Evolutionary conservation across 805 yeast species (phyloP).

Genomic region (Brettanomyces bruxellensis): DNA sequence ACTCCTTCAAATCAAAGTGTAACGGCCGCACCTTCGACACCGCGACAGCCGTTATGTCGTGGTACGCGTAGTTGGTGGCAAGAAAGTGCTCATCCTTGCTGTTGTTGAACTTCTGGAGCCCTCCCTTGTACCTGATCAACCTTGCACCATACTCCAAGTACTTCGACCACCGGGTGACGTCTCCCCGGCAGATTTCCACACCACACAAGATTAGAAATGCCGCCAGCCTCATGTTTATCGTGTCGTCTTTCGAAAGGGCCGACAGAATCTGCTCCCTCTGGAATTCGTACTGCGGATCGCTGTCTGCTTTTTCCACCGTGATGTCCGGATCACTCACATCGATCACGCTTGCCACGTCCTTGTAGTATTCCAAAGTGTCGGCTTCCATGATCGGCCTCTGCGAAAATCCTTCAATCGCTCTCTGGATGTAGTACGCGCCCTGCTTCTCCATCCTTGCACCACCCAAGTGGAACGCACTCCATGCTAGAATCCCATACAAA

Average conservation of each 20-base stretch:
- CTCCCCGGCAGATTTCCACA: conserved; percentile 81
- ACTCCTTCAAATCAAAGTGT: conserved; percentile 54
- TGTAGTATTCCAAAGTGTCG: conserved; percentile 18
- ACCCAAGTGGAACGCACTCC: conserved; percentile 48
- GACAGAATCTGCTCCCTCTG: conserved; percentile 2
- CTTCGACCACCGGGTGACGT: conserved; percentile 65
- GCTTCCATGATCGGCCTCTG: conserved; percentile 20
- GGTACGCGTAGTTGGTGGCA: conserved; percentile 71
- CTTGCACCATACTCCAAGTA: conserved; percentile 59
- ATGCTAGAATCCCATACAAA: conserved; percentile 41
- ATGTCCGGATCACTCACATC: conserved; percentile 5
- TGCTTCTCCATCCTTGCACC: conserved; percentile 33
- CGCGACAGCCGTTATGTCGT: conserved; percentile 62
- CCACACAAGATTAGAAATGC: conserved; percentile 60
- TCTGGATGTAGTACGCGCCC: conserved; percentile 38
- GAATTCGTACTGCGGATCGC: background rate
- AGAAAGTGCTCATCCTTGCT: conserved; percentile 62
- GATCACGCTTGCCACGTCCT: conserved; percentile 14
- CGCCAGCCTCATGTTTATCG: conserved; percentile 44
- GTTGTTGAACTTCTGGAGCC: conserved; percentile 40
- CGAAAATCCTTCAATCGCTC: conserved; percentile 36
- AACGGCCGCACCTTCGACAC: conserved; percentile 51
- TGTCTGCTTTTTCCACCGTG: conserved; percentile 3
- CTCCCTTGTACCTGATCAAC: conserved; percentile 53
- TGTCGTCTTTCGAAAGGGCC: conserved; percentile 21